Evolutionary conservation across 1,284 basidiomycete genomes (phyloP), one percentile per base, ranked within the genome.

Genomic region (Ustilago crameri): DNA sequence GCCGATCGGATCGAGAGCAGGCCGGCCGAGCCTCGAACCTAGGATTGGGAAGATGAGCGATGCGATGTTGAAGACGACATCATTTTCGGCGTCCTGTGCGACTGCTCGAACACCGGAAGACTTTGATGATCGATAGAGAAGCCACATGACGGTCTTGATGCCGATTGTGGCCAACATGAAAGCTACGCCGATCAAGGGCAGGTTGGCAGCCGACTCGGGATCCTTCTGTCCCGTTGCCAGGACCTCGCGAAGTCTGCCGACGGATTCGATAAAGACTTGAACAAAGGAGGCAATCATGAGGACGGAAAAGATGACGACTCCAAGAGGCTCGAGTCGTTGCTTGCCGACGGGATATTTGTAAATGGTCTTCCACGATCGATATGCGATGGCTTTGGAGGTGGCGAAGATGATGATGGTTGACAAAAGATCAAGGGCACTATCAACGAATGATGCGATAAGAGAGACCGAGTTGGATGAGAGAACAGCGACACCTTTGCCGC

Each of bases 391-490:
- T 40, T 73, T 72, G 20, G 80, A 78, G 10, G 77, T 78, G 47
- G 55, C 70, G 62, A 81, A 83, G 77, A 72, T 85, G 74, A 70
- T 84, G 48, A 87, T 75, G 0, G 87, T 87, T 17, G 85, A 86
- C 1, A 88, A 70, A 18, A 88, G 82, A 53, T 88, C 87, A 62
- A 88, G 84, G 0, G 85, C 86, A 18, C 85, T 86, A 78, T 87
- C 87, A 52, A 88, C 86, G 14, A 87, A 81, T 0, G 85, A 86
- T 8, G 87, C 87, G 24, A 87, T 84, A 48, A 88, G 84, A 22
- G 87, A 88, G 56, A 88, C 86, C 8, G 87, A 88, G 41, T 85
- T 84, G 24, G 87, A 87, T 37, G 86, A 85, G 22, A 86, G 79
- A 15, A 87, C 86, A 0, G 87, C 87, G 0, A 86, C 72, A 14